Evolutionary conservation across 495 filamentous ascomycete genomes (phyloP), one percentile per base, ranked within the genome.

Genomic region (Durotheca rogersii): DNA sequence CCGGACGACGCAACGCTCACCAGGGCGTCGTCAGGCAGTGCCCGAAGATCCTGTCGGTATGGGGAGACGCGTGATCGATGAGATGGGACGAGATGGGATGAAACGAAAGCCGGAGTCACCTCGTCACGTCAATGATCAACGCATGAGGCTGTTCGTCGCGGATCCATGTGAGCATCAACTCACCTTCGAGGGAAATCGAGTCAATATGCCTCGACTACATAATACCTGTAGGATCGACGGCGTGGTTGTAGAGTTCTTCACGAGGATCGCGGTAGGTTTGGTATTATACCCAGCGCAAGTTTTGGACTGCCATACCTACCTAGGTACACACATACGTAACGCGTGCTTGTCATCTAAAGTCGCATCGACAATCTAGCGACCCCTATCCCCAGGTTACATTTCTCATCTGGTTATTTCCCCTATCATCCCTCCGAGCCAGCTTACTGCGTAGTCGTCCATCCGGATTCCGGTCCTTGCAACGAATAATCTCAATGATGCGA

Each of bases 81-180:
- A 47, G 3, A 15, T 6, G 33, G 38, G 12, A 38, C 17, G 45
- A 54, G 44, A 54, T 59, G 44, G 31, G 56, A 54, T 42, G 56
- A 54, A 53, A 54, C 44, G 34, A 25, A 15, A 45, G 23, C 34
- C 20, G 29, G 35, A 15, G 27, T 16, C 29, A 37, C 41, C 34
- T 25, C 3, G 4, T 40, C 16, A 21, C 18, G 18, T 44, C 30
- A 39, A 43, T 39, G 32, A 50, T 50, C 39, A 46, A 32, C 41
- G 47, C 47, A 47, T 51, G 36, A 41, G 25, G 38, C 50, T 51
- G 17, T 36, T 21, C 53, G 41, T 46, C 53, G 46, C 25, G 32
- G 38, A 35, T 18, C 39, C 4, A 23, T 9, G 20, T 4, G 3
- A 27, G 29, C n/a, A 29, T 43, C 18, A 35, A 43, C 16, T 1